These are phyloP conservation scores for Phytophthora capsici DNA, from an alignment of 352 stramenopile species.

Conservation along the genomic window DNA sequence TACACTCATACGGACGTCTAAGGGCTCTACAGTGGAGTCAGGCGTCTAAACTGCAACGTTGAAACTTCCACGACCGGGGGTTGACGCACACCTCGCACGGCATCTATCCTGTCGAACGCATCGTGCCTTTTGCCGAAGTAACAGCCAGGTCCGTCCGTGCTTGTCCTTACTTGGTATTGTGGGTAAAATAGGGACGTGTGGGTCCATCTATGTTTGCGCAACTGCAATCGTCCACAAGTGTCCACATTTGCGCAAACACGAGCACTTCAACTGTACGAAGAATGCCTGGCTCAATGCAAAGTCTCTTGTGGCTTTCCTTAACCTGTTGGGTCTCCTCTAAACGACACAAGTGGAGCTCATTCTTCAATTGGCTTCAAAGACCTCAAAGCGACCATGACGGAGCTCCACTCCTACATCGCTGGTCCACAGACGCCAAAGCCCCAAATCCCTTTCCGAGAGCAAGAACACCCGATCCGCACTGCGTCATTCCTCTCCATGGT, in stretches of 20 bases:
- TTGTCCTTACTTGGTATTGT: too few species aligned
- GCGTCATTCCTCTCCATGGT: conserved; percentile 41
- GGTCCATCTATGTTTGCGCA: conserved; percentile 22
- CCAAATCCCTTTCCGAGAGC: conserved; percentile 25
- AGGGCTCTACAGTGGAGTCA: too few species aligned
- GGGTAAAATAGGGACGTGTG: too few species aligned
- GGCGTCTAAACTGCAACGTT: too few species aligned
- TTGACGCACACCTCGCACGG: too few species aligned
- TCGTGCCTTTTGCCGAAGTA: too few species aligned
- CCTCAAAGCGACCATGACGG: conserved; percentile 4
- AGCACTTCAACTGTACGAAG: conserved; percentile 18
- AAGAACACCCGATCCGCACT: conserved; percentile 32
- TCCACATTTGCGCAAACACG: conserved; percentile 20
- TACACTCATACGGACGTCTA: too few species aligned
- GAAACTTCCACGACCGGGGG: too few species aligned
- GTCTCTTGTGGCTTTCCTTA: too few species aligned
- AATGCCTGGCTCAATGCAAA: background rate
- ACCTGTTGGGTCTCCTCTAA: too few species aligned
- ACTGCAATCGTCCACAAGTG: conserved; percentile 7
- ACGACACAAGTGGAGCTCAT: background rate
- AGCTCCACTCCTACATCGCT: conserved; percentile 14
- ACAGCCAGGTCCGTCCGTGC: too few species aligned
- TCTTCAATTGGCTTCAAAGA: conserved; percentile 11
- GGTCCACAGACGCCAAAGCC: conserved; percentile 17
- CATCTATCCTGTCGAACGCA: too few species aligned